Evolutionary conservation across 805 yeast genomes (phyloP), one percentile per base, ranked within the genome.

Genomic region (Nakazawaea anatomiae): DNA sequence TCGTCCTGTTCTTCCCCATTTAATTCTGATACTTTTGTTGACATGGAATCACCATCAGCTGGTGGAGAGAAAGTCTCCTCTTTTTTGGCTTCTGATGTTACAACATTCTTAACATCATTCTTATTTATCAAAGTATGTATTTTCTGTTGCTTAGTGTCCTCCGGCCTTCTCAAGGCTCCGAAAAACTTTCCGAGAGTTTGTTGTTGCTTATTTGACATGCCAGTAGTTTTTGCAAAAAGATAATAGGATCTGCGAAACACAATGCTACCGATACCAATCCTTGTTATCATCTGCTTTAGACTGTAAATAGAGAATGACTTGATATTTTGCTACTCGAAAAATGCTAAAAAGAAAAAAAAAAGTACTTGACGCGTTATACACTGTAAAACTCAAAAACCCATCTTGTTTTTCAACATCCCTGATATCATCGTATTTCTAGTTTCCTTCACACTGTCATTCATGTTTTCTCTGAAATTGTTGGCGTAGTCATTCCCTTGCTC

Each of bases 401-500:
- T 39, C 45, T 44, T 43, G 29, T n/a, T 44, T 14, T 49, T 49
- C 41, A 49, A 27, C 45, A 44, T 32, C 14, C 52, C 52, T 12
- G 47, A 12, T 12, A 49, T 39, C 52, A 49, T 44, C 5, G 48
- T 25, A n/a, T 49, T 49, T 12, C 48, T 44, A 9, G 36, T 32
- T 9, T 49, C 52, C 6, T 36, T 39, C 5, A 49, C 39, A 34
- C 45, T 44, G 27, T 44, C 85, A 53, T 69, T 76, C 71, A 83
- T 68, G 12, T 75, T 64, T 54, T 81, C 83, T 52, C 79, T 75
- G 31, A 82, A 67, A 29, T 68, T 72, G 42, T 72, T 75, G 6
- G 87, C 87, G 55, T 79, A 81, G 27, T 79, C 81, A 60, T 80
- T 77, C 47, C 82, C 62, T 8, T 75, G 67, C 50, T 77, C 83